phyloP scores from a whole-genome alignment of 177 flowering plant species.

The Vitis hybrid region DNA sequence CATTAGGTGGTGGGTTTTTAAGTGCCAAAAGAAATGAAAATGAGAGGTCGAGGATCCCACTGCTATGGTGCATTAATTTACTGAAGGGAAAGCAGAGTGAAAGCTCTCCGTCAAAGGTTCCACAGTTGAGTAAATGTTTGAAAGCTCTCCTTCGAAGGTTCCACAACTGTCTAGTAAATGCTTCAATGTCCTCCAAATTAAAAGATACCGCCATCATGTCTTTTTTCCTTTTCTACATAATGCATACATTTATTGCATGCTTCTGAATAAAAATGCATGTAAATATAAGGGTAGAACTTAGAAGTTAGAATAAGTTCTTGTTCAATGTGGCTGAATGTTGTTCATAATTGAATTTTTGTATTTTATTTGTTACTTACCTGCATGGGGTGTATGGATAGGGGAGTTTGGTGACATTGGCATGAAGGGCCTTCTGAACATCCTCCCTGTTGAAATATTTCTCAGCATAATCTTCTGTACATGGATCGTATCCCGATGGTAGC shows the following conservation, averaged over 20 bases:
- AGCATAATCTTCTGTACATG: constrained; percentile 48
- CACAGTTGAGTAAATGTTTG: constrained; percentile 9
- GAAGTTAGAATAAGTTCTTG: too few species aligned
- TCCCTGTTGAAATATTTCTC: constrained; percentile 55
- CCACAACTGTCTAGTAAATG: too few species aligned
- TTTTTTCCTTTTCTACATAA: too few species aligned
- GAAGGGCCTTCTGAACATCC: constrained; percentile 79
- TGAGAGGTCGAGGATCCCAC: constrained; percentile 7
- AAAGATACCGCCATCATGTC: too few species aligned
- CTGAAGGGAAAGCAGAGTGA: constrained; percentile 3
- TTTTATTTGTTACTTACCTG: constrained; percentile 40
- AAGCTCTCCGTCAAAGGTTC: constrained; percentile 12
- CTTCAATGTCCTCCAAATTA: too few species aligned
- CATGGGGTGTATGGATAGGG: constrained; percentile 62
- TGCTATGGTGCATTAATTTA: constrained; percentile 1
- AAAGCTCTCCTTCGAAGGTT: not conserved
- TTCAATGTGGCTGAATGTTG: too few species aligned
- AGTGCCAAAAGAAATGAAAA: constrained; percentile 3
- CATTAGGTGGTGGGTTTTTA: not conserved
- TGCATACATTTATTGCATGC: too few species aligned
- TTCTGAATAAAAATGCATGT: too few species aligned
- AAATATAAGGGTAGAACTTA: too few species aligned
- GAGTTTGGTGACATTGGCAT: constrained; percentile 69
- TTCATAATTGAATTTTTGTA: too few species aligned
- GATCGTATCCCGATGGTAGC: constrained; percentile 53